Conservation (phyloP, 352 stramenopile species). For the Peronosclerospora sorghi region DNA sequence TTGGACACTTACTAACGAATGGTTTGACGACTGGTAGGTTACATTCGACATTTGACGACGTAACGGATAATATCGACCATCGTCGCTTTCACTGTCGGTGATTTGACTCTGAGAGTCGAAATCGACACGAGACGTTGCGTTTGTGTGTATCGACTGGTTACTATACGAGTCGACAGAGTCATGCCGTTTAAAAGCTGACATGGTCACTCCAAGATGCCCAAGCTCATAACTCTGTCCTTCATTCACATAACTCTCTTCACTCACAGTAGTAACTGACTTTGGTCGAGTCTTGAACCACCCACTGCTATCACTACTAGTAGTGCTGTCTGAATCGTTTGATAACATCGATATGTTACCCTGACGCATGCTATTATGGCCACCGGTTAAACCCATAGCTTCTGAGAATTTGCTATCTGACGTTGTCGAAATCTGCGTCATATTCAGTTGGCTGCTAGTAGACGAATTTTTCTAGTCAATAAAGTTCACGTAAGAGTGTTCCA, state of each 20-base stretch:
- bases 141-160: conserved; percentile 11
- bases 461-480: conserved; percentile 28
- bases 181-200: conserved; percentile 13
- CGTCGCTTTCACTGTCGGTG: conserved; percentile 21
- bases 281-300: conserved; percentile 35
- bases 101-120: conserved; percentile 20
- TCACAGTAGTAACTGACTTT: conserved; percentile 33
- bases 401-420: conserved; percentile 22
- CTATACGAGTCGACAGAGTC: conserved; percentile 23
- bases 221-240: conserved; percentile 18
- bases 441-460: conserved; percentile 9
- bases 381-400: conserved; percentile 12
- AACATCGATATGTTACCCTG: conserved; percentile 35
- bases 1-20: conserved; percentile 43
- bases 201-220: conserved; percentile 13
- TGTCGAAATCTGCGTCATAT: conserved; percentile 3
- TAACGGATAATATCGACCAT: conserved; percentile 16
- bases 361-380: conserved; percentile 13
- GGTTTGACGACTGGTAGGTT: conserved; percentile 41
- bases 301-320: conserved; percentile 27
- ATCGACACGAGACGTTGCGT: conserved; percentile 14
- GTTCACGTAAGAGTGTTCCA: conserved; percentile 30
- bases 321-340: conserved; percentile 25
- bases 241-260: conserved; percentile 10
- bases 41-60: conserved; percentile 22